Percentiles rank a stretch among this genome's conserved stretches.
phyloP scores from a whole-genome alignment of 768 basidiomycete species.

The Hygrophoropsis aurantiaca region DNA sequence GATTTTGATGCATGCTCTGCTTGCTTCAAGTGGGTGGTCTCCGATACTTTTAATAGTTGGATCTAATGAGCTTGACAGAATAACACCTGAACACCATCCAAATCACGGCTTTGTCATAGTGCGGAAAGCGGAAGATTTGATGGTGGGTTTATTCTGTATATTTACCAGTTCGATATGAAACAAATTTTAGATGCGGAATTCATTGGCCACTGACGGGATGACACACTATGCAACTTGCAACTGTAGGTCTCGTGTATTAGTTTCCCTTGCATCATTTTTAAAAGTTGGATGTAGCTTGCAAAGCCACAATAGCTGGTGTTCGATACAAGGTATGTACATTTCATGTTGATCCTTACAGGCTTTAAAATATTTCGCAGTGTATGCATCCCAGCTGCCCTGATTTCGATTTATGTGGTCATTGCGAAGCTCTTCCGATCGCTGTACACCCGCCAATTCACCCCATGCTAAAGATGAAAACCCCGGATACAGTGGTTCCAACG shows the following conservation, averaged over 20 bases:
- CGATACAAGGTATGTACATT: constrained; percentile 65
- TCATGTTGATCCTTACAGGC: not conserved
- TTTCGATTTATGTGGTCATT: constrained; percentile 76
- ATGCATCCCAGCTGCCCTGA: constrained; percentile 77
- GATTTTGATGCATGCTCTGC: constrained; percentile 76
- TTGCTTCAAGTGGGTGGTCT: constrained; percentile 59
- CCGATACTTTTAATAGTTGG: not conserved
- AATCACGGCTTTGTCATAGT: constrained; percentile 71
- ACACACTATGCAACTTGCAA: constrained; percentile 65
- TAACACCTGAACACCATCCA: constrained; percentile 75
- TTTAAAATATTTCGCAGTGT: constrained; percentile 50
- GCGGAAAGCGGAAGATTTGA: constrained; percentile 48
- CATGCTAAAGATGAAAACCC: constrained; percentile 68
- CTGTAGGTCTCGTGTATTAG: constrained; percentile 23
- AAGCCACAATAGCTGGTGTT: constrained; percentile 51
- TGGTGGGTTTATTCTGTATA: constrained; percentile 36
- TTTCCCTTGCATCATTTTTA: too few relatives aligned
- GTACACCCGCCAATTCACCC: constrained; percentile 73
- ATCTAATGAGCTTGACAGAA: constrained; percentile 36
- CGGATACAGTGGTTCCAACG: constrained; percentile 47
- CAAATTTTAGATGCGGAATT: constrained; percentile 28
- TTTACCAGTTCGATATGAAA: not conserved
- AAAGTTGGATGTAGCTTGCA: constrained; percentile 37
- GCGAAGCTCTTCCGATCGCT: constrained; percentile 78
- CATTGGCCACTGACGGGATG: constrained; percentile 10